These are phyloP conservation scores for Camelina sativa DNA, from an alignment of 345 rosid genomes.

Conservation along the genomic window DNA sequence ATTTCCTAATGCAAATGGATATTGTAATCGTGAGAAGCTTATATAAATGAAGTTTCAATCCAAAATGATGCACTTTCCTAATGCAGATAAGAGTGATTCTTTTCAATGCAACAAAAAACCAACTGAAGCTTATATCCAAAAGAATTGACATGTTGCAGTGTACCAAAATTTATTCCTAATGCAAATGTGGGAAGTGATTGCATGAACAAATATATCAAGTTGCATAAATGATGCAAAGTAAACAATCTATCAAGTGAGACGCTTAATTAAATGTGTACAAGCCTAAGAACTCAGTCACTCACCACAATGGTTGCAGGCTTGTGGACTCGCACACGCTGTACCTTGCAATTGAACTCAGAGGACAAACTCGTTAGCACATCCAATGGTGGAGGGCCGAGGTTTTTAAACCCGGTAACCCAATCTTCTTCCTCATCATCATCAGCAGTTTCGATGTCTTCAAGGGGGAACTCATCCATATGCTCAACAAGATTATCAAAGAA, in stretches of 20 bases:
- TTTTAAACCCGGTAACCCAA: constrained; percentile 67
- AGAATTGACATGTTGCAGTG: no score
- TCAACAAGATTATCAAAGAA: constrained; percentile 65
- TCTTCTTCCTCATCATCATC: constrained; percentile 51
- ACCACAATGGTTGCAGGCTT: constrained; percentile 47
- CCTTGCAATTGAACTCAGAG: constrained; percentile 46
- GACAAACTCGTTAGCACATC: constrained; percentile 54
- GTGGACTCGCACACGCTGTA: constrained; percentile 33
- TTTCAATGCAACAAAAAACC: not conserved
- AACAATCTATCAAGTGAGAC: not conserved
- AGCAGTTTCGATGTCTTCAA: constrained; percentile 60
- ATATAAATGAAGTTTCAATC: constrained; percentile 6
- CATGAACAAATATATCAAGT: not conserved
- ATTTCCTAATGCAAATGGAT: constrained; percentile 23
- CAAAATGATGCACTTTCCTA: constrained; percentile 20
- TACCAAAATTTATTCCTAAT: no score
- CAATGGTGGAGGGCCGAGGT: constrained; percentile 71
- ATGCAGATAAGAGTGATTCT: not conserved
- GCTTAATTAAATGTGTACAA: not conserved
- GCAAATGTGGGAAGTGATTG: not conserved
- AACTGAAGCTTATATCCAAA: no score
- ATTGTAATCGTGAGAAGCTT: not conserved
- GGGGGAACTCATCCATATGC: constrained; percentile 50
- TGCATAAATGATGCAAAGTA: not conserved
- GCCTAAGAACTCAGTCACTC: constrained; percentile 40